Percentiles rank a stretch among this genome's conserved stretches.
Conservation (phyloP, 2,329 filamentous ascomycete genomes). For the Ophiosphaerella narmari region DNA sequence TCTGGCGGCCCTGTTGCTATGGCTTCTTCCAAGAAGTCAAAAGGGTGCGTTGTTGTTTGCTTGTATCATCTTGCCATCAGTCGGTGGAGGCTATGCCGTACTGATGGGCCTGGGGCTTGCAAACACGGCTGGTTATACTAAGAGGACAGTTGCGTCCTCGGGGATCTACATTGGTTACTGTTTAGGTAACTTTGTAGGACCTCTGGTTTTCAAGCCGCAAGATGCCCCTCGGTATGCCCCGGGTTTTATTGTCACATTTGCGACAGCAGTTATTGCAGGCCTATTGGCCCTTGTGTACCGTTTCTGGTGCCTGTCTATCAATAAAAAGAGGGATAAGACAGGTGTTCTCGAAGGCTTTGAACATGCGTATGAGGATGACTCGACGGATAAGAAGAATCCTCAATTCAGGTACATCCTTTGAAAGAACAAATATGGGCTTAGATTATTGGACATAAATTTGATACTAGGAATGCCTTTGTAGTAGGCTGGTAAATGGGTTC, state of each 20-base stretch:
- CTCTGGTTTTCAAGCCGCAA: slow-evolving; percentile 23
- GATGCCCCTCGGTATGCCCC: slow-evolving; percentile 37
- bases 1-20: slow-evolving; percentile 50
- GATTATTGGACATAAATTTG: too few species aligned
- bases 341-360: slow-evolving; percentile 56
- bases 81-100: slow-evolving; percentile 55
- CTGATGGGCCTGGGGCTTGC: slow-evolving; percentile 57
- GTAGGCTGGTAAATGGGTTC: too few species aligned
- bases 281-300: slow-evolving; percentile 52
- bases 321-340: slow-evolving; percentile 49
- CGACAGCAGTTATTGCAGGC: slow-evolving; percentile 39
- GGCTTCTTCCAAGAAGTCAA: slow-evolving; percentile 48
- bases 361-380: slow-evolving; percentile 58
- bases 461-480: too few species aligned
- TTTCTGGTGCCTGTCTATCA: slow-evolving; percentile 51
- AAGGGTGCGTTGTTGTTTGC: slow-evolving; percentile 56
- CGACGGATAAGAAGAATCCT: slow-evolving; percentile 49
- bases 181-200: slow-evolving; percentile 42
- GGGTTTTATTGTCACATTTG: slow-evolving; percentile 51
- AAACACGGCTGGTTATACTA: slow-evolving; percentile 60
- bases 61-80: slow-evolving; percentile 54
- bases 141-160: slow-evolving; percentile 54
- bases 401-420: slow-evolving; percentile 27
- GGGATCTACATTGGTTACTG: slow-evolving; percentile 59
- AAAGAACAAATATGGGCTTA: neutral